A percentile compares a stretch with the other conserved stretches of the same genome.
Evolutionary conservation across 2,329 filamentous ascomycete species (phyloP).

Genomic region (Bertia moriformis): DNA sequence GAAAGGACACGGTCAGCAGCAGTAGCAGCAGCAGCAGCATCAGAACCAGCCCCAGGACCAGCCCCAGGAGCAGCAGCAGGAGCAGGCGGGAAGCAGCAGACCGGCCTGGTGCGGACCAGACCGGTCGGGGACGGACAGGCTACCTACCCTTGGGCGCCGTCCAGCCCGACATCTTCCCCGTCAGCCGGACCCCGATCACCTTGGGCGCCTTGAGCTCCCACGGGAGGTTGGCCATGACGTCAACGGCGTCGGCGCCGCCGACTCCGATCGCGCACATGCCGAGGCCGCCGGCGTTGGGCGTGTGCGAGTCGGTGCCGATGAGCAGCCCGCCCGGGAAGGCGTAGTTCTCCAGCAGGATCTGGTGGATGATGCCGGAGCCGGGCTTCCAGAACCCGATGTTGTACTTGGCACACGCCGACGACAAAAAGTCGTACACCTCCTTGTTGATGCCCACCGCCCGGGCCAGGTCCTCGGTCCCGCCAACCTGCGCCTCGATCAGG

Average conservation of each 20-base stretch:
- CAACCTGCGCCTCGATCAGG: constrained; percentile 3
- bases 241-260: constrained; percentile 65
- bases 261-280: constrained; percentile 64
- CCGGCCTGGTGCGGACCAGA: no score
- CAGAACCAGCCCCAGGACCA: no score
- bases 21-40: no score
- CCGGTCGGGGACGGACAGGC: no score
- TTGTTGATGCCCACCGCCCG: constrained; percentile 12
- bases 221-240: constrained; percentile 64
- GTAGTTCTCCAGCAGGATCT: constrained; percentile 23
- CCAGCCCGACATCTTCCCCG: constrained; percentile 58
- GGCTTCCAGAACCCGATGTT: constrained; percentile 25
- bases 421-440: constrained; percentile 22
- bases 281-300: constrained; percentile 63
- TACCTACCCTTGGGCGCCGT: constrained; percentile 63
- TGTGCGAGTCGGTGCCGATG: constrained; percentile 45
- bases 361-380: constrained; percentile 20
- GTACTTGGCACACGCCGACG: constrained; percentile 25
- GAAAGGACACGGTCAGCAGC: no score
- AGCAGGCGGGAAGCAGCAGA: no score
- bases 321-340: constrained; percentile 17
- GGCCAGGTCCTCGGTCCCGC: constrained; percentile 3
- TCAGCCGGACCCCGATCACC: constrained; percentile 63
- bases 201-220: constrained; percentile 70
- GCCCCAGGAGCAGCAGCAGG: no score